A percentile compares a stretch with the other conserved stretches of the same genome.
Conservation (phyloP, 2,329 filamentous ascomycete genomes). For the Stagonosporopsis rhizophila region DNA sequence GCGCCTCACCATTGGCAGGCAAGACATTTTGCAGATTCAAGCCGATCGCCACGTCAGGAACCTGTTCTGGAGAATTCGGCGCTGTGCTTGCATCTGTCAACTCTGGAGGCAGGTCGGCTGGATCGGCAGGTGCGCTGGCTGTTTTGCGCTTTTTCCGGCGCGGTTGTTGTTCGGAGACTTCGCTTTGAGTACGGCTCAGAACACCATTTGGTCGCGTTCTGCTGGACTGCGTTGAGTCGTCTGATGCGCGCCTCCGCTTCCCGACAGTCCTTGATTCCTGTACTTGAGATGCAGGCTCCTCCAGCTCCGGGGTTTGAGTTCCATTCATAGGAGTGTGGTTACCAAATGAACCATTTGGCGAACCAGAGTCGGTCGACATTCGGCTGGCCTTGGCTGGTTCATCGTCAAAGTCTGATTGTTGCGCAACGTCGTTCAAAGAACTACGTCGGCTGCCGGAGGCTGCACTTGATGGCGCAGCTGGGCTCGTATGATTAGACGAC, state of each 20-base stretch:
- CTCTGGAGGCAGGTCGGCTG: slow-evolving; percentile 43
- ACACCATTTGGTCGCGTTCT: slow-evolving; percentile 45
- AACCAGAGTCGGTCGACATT: slow-evolving; percentile 49
- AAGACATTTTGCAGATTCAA: slow-evolving; percentile 45
- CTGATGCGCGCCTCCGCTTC: slow-evolving; percentile 46
- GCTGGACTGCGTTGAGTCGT: slow-evolving; percentile 41
- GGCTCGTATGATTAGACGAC: slow-evolving; percentile 46
- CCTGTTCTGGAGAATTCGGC: slow-evolving; percentile 46
- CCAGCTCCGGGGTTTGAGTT: slow-evolving; percentile 35
- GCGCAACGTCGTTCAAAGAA: slow-evolving; percentile 46
- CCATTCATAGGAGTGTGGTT: slow-evolving; percentile 41
- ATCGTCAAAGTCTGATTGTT: slow-evolving; percentile 43
- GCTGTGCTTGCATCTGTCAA: slow-evolving; percentile 47
- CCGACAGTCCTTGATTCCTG: slow-evolving; percentile 31
- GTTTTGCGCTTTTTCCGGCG: slow-evolving; percentile 47
- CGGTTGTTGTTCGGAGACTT: slow-evolving; percentile 45
- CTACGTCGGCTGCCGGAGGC: slow-evolving; percentile 50
- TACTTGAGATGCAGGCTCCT: slow-evolving; percentile 27
- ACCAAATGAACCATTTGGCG: slow-evolving; percentile 42
- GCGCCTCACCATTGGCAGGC: slow-evolving; percentile 45
- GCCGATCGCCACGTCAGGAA: slow-evolving; percentile 42
- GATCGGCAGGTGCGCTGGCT: slow-evolving; percentile 35
- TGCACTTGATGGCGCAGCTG: slow-evolving; percentile 44
- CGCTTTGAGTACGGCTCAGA: slow-evolving; percentile 45
- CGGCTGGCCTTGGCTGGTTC: slow-evolving; percentile 49